Evolutionary conservation across 2,329 filamentous ascomycete species (phyloP).

Genomic region (Cordyceps cateniannulata): DNA sequence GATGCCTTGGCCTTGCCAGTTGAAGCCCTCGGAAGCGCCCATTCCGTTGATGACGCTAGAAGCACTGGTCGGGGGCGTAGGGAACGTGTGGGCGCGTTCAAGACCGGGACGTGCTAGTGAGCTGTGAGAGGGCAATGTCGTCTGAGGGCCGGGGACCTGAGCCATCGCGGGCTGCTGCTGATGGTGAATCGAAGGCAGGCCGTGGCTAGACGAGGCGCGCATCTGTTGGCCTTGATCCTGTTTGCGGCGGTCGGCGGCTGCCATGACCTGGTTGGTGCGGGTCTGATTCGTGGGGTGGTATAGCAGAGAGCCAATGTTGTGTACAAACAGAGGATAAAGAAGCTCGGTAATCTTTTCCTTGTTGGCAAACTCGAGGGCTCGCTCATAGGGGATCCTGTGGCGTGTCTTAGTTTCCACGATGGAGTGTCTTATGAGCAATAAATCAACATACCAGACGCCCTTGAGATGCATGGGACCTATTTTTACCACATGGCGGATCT

Average conservation of each 20-base stretch:
- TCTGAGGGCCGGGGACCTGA: constrained; percentile 49
- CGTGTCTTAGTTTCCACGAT: constrained; percentile 21
- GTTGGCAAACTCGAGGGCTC: constrained; percentile 97
- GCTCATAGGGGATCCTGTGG: constrained; percentile 89
- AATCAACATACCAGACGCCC: constrained; percentile 74
- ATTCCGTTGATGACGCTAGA: constrained; percentile 74
- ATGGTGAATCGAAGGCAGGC: constrained; percentile 64
- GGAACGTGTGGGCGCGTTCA: constrained; percentile 86
- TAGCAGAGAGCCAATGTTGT: constrained; percentile 88
- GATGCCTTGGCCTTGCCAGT: constrained; percentile 65
- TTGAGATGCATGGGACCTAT: constrained; percentile 99
- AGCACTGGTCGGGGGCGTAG: constrained; percentile 88
- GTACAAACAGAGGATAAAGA: constrained; percentile 91
- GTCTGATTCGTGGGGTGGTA: constrained; percentile 90
- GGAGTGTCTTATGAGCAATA: constrained; percentile 16
- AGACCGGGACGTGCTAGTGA: constrained; percentile 67
- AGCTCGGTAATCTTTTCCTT: constrained; percentile 98
- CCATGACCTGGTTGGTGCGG: constrained; percentile 79
- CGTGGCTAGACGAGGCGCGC: constrained; percentile 48
- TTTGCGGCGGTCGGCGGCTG: constrained; percentile 72
- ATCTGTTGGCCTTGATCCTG: constrained; percentile 57
- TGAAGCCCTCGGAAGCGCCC: constrained; percentile 69
- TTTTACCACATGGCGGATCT: constrained; percentile 93
- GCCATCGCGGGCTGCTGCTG: constrained; percentile 53
- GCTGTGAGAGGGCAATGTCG: constrained; percentile 58